Evolutionary conservation across 2,329 filamentous ascomycete species (phyloP).

Genomic region (Esteya vermicola): DNA sequence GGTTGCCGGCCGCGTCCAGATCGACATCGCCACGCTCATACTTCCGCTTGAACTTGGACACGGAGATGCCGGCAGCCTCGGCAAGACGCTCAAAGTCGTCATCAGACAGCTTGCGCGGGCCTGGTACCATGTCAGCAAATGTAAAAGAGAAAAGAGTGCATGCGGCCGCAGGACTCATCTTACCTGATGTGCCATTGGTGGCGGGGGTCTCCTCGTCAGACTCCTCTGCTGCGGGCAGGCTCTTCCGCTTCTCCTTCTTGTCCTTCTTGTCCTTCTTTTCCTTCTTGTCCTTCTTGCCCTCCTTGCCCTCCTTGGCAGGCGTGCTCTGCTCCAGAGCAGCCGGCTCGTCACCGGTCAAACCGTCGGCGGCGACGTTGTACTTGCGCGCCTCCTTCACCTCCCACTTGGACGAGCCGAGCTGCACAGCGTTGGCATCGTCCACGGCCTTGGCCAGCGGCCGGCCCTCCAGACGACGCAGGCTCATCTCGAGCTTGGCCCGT

Average conservation of each 20-base stretch:
- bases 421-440: slow-evolving; percentile 15
- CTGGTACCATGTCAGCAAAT: neutral
- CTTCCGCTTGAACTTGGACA: slow-evolving; percentile 68
- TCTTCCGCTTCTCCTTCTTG: neutral
- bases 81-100: slow-evolving; percentile 46
- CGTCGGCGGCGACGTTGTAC: slow-evolving; percentile 92
- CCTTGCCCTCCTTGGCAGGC: slow-evolving; percentile 21
- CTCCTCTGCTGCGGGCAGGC: neutral
- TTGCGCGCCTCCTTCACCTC: slow-evolving; percentile 84
- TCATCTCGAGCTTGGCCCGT: slow-evolving; percentile 61
- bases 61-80: slow-evolving; percentile 51
- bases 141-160: no score
- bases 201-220: neutral
- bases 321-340: slow-evolving; percentile 29
- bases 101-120: slow-evolving; percentile 30
- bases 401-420: slow-evolving; percentile 77
- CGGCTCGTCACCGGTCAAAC: slow-evolving; percentile 54
- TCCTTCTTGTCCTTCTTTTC: slow-evolving; percentile 7
- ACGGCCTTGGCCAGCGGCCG: slow-evolving; percentile 62
- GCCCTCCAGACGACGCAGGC: slow-evolving; percentile 68
- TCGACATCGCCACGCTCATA: slow-evolving; percentile 62
- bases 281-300: slow-evolving; percentile 12
- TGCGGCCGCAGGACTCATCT: no score
- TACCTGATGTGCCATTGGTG: slow-evolving; percentile 4
- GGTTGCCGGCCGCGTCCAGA: slow-evolving; percentile 49